phyloP scores from a whole-genome alignment of 78 protist species.

The Mastigamoeba balamuthi region DNA sequence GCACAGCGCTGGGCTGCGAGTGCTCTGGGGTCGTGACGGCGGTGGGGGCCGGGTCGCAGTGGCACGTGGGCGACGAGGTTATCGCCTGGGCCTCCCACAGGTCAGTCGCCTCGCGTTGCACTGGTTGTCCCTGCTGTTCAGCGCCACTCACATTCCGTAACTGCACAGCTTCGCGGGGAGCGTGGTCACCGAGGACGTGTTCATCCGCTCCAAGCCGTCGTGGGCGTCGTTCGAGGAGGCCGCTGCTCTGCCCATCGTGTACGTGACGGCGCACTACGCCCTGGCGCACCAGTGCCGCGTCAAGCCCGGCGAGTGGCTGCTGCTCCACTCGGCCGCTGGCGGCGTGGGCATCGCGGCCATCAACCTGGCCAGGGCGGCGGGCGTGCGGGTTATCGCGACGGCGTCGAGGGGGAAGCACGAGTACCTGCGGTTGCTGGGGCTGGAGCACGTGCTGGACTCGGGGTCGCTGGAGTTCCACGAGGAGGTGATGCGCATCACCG shows the following conservation, averaged over 20 bases:
- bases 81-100: too few relatives aligned
- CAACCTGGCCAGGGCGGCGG: slow-evolving; percentile 54
- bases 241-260: background rate
- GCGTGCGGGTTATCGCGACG: slow-evolving; percentile 26
- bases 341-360: slow-evolving; percentile 75
- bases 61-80: too few relatives aligned
- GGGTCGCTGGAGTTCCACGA: slow-evolving; percentile 10
- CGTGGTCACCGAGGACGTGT: too few relatives aligned
- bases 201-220: background rate
- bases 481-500: slow-evolving; percentile 20
- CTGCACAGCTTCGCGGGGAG: too few relatives aligned
- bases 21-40: slow-evolving; percentile 33
- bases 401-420: slow-evolving; percentile 2
- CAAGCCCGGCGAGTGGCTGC: slow-evolving; percentile 29
- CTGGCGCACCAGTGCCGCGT: slow-evolving; percentile 18
- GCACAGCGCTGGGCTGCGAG: slow-evolving; percentile 39
- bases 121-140: too few relatives aligned
- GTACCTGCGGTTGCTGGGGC: background rate
- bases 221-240: background rate
- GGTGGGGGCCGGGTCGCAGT: too few relatives aligned
- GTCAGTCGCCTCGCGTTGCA: too few relatives aligned
- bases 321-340: slow-evolving; percentile 68
- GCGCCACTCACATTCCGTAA: too few relatives aligned
- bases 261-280: slow-evolving; percentile 32
- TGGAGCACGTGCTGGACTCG: slow-evolving; percentile 3